Evolutionary conservation across 2,329 filamentous ascomycete species (phyloP).

Genomic region (Cladosporium sp.): DNA sequence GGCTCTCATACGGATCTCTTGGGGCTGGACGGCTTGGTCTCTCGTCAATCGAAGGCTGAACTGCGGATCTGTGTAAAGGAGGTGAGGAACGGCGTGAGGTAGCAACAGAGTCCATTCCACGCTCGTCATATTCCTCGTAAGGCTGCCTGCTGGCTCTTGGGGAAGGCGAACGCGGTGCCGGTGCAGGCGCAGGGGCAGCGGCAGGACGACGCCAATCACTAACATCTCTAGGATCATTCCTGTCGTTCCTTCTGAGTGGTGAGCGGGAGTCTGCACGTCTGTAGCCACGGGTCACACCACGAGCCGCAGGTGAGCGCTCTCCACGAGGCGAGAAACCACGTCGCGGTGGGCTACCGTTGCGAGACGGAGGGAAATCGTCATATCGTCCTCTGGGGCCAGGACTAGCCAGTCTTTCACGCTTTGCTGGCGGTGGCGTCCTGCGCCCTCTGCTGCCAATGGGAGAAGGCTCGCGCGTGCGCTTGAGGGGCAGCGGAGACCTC

Average conservation of each 20-base stretch:
- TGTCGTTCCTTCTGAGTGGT: conserved; percentile 48
- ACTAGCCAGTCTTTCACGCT: conserved; percentile 37
- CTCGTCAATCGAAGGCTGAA: conserved; percentile 32
- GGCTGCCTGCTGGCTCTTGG: conserved; percentile 31
- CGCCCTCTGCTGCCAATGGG: conserved; percentile 43
- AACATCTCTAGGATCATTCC: conserved; percentile 44
- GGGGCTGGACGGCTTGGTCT: conserved; percentile 20
- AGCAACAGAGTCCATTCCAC: conserved; percentile 50
- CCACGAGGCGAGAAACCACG: conserved; percentile 39
- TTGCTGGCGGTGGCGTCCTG: conserved; percentile 38
- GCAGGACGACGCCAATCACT: conserved; percentile 43
- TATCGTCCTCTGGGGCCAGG: conserved; percentile 41
- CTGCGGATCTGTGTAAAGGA: conserved; percentile 47
- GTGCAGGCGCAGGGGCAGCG: background rate
- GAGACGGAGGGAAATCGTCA: conserved; percentile 42
- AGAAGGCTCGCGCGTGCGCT: conserved; percentile 44
- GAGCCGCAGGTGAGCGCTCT: conserved; percentile 32
- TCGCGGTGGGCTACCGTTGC: conserved; percentile 33
- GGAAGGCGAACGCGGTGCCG: conserved; percentile 52
- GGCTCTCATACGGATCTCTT: conserved; percentile 18
- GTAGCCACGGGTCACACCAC: conserved; percentile 34
- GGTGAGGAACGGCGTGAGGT: conserved; percentile 62
- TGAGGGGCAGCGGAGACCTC: conserved; percentile 38
- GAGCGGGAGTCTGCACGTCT: conserved; percentile 49
- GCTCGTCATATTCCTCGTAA: conserved; percentile 43